A percentile compares a stretch with the other conserved stretches of the same genome.
Evolutionary conservation across 768 basidiomycete species (phyloP).

Genomic region (Mycena venus): DNA sequence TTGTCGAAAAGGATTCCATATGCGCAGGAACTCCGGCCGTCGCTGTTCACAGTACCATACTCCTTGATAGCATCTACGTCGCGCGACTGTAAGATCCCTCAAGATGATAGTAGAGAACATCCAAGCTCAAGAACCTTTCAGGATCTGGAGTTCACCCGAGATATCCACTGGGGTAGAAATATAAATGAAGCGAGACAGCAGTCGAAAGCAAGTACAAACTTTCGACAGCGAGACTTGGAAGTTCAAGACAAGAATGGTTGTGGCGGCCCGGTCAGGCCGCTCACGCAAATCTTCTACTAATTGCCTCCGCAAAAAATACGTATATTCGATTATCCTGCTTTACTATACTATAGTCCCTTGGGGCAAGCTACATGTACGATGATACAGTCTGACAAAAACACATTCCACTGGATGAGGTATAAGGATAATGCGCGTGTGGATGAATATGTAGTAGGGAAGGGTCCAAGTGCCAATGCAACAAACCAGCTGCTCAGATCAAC

Average conservation of each 20-base stretch:
- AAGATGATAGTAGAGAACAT: neutral
- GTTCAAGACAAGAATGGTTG: neutral
- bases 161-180: slow-evolving; percentile 17
- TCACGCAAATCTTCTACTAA: neutral
- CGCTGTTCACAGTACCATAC: slow-evolving; percentile 52
- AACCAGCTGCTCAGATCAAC: slow-evolving; percentile 35
- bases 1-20: slow-evolving; percentile 63
- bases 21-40: slow-evolving; percentile 52
- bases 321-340: slow-evolving; percentile 31
- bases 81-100: slow-evolving; percentile 5
- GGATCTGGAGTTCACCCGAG: slow-evolving; percentile 18
- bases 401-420: slow-evolving; percentile 26
- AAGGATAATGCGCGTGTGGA: slow-evolving; percentile 17
- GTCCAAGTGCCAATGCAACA: slow-evolving; percentile 14
- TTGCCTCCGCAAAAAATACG: neutral
- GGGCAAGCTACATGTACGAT: slow-evolving; percentile 32
- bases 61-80: slow-evolving; percentile 57
- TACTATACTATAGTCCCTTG: slow-evolving; percentile 20
- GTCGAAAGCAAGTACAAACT: neutral
- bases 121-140: slow-evolving; percentile 16
- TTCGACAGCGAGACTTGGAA: neutral
- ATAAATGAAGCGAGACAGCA: neutral
- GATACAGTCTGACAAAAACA: slow-evolving; percentile 28
- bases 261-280: neutral
- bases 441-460: neutral